These are phyloP conservation scores for Leccinum aurantiacum DNA, from an alignment of 768 basidiomycete genomes.

Conservation along the genomic window DNA sequence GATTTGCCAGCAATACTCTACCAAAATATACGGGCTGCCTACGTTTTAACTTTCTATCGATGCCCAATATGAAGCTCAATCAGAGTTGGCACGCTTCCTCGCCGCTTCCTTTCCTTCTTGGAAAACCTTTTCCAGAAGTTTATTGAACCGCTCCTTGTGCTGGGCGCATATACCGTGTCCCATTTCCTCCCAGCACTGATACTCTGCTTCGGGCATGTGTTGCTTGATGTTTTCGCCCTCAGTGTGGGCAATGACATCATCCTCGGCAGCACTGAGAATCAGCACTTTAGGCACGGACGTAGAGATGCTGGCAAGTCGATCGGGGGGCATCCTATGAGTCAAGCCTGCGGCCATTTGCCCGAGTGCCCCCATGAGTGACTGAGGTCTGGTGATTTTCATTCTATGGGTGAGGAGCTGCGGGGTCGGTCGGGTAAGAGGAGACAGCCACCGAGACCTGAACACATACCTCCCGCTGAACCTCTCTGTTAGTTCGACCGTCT, in stretches of 20 bases:
- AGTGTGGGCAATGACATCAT: slow-evolving; percentile 51
- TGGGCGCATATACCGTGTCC: slow-evolving; percentile 67
- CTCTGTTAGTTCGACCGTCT: slow-evolving; percentile 60
- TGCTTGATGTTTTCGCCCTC: slow-evolving; percentile 54
- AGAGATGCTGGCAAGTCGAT: slow-evolving; percentile 50
- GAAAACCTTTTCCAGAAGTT: slow-evolving; percentile 54
- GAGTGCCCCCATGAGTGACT: slow-evolving; percentile 57
- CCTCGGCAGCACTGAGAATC: slow-evolving; percentile 68
- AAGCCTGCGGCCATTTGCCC: slow-evolving; percentile 73
- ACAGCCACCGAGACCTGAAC: not conserved
- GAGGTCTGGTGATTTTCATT: slow-evolving; percentile 53
- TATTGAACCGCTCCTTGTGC: slow-evolving; percentile 48
- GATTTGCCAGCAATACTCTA: not conserved
- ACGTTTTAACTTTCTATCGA: not conserved
- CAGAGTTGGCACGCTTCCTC: not conserved
- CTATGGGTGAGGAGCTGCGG: slow-evolving; percentile 47
- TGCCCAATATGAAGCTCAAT: not conserved
- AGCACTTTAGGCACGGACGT: slow-evolving; percentile 60
- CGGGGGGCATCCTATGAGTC: slow-evolving; percentile 57
- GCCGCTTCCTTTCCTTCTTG: slow-evolving; percentile 42
- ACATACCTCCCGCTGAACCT: slow-evolving; percentile 56
- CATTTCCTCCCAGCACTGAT: slow-evolving; percentile 56
- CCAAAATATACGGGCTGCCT: not conserved
- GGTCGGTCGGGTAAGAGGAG: not conserved
- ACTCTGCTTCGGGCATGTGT: slow-evolving; percentile 57